These are phyloP conservation scores for Barnettozyma sp. DNA, from an alignment of 805 yeast species.

Conservation along the genomic window DNA sequence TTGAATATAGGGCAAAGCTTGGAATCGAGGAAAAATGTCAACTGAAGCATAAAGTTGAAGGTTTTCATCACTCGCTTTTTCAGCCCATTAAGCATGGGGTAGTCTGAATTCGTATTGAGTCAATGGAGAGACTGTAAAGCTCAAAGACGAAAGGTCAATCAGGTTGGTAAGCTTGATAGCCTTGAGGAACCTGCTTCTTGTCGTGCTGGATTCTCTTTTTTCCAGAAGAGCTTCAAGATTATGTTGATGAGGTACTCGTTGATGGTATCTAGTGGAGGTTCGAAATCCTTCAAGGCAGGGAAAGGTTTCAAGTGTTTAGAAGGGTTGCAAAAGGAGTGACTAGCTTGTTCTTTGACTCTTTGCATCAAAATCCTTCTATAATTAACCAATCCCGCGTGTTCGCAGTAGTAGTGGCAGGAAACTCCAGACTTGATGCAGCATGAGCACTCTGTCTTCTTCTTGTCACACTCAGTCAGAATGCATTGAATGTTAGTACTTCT, in stretches of 20 bases:
- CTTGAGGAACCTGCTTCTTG: conserved; percentile 4
- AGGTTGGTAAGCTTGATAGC: conserved; percentile 8
- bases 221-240: conserved; percentile 4
- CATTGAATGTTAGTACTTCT: too few species aligned
- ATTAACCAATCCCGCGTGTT: conserved; percentile 6
- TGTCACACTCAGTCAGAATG: too few species aligned
- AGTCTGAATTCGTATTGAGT: too few species aligned
- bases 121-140: conserved; percentile 2
- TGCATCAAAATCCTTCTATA: background rate
- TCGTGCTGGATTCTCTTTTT: conserved; percentile 5
- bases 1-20: conserved; percentile 9
- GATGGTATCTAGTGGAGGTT: background rate
- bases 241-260: conserved; percentile 5
- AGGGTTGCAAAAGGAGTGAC: conserved; percentile 5
- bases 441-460: conserved; percentile 6
- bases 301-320: background rate
- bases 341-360: background rate
- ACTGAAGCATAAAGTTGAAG: conserved; percentile 7
- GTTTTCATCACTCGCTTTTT: conserved; percentile 6
- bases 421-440: conserved; percentile 3
- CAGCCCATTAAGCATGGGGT: background rate
- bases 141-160: conserved; percentile 1
- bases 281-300: background rate
- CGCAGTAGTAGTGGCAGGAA: conserved; percentile 3
- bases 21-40: conserved; percentile 11